These are phyloP conservation scores for Mrakia frigida DNA, from an alignment of 768 basidiomycete species.

Conservation along the genomic window DNA sequence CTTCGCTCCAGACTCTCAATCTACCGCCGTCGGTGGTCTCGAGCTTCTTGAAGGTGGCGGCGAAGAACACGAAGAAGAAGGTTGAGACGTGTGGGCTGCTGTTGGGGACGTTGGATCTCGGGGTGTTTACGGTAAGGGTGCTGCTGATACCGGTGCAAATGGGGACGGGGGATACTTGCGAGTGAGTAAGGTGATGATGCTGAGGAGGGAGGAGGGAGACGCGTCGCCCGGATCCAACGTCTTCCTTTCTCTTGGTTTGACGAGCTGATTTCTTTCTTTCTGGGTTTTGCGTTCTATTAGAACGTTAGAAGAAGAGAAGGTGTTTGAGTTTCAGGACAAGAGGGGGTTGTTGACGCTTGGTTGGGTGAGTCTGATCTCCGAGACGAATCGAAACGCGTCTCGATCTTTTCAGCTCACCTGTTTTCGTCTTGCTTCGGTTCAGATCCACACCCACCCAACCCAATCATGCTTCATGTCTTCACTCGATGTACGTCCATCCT, in stretches of 20 bases:
- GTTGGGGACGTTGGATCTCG: constrained; percentile 54
- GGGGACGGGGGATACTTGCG: constrained; percentile 81
- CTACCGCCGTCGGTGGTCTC: constrained; percentile 70
- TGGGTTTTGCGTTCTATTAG: constrained; percentile 40
- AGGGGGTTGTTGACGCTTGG: constrained; percentile 77
- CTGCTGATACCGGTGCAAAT: constrained; percentile 83
- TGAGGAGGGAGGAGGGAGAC: no score
- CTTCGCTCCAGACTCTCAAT: constrained; percentile 55
- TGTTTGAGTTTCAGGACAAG: constrained; percentile 76
- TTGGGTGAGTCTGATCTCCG: constrained; percentile 58
- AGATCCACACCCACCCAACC: constrained; percentile 91
- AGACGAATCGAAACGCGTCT: background rate
- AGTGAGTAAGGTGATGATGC: no score
- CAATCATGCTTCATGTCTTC: constrained; percentile 95
- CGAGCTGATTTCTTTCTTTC: background rate
- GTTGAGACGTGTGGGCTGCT: constrained; percentile 82
- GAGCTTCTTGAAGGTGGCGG: constrained; percentile 70
- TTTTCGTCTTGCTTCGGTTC: background rate
- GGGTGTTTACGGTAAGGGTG: constrained; percentile 58
- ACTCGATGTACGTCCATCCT: constrained; percentile 55
- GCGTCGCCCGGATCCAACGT: no score
- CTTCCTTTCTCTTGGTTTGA: background rate
- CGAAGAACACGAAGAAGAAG: constrained; percentile 69
- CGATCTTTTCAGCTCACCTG: no score
- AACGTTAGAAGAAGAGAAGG: constrained; percentile 84